These are phyloP conservation scores for Rhizopus delemar DNA, from an alignment of 371 early-diverging fungal genomes.

Conservation along the genomic window DNA sequence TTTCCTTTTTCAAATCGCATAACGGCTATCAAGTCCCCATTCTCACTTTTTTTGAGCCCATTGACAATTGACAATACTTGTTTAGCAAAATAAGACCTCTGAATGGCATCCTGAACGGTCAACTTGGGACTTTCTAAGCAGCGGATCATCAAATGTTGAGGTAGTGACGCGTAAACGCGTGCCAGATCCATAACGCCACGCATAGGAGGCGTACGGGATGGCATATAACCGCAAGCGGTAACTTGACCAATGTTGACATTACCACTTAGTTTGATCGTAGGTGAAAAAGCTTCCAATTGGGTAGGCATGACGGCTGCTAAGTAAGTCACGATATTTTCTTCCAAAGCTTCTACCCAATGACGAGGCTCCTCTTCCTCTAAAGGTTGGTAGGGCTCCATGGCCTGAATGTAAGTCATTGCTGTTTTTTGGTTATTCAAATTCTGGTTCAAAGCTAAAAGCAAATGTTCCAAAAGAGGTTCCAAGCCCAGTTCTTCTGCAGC, in stretches of 20 bases:
- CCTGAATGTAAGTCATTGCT: slow-evolving; percentile 31
- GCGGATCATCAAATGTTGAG: slow-evolving; percentile 38
- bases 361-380: slow-evolving; percentile 32
- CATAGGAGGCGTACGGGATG: slow-evolving; percentile 31
- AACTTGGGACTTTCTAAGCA: slow-evolving; percentile 41
- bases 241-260: slow-evolving; percentile 29
- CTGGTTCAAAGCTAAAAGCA: slow-evolving; percentile 26
- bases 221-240: slow-evolving; percentile 35
- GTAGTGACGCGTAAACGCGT: slow-evolving; percentile 33
- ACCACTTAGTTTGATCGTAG: slow-evolving; percentile 30
- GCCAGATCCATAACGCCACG: slow-evolving; percentile 36
- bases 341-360: slow-evolving; percentile 39
- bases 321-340: slow-evolving; percentile 35
- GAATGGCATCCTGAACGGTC: slow-evolving; percentile 36
- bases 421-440: slow-evolving; percentile 25
- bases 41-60: slow-evolving; percentile 6
- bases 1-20: slow-evolving; percentile 33
- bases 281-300: slow-evolving; percentile 36
- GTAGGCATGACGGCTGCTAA: slow-evolving; percentile 24
- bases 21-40: slow-evolving; percentile 27
- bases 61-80: slow-evolving; percentile 21
- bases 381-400: slow-evolving; percentile 32
- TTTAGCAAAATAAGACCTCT: slow-evolving; percentile 37
- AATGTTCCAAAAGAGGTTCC: slow-evolving; percentile 25
- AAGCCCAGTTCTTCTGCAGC: slow-evolving; percentile 42